Conservation (phyloP, 306 rosid genomes). For the Sophora flavescens region DNA sequence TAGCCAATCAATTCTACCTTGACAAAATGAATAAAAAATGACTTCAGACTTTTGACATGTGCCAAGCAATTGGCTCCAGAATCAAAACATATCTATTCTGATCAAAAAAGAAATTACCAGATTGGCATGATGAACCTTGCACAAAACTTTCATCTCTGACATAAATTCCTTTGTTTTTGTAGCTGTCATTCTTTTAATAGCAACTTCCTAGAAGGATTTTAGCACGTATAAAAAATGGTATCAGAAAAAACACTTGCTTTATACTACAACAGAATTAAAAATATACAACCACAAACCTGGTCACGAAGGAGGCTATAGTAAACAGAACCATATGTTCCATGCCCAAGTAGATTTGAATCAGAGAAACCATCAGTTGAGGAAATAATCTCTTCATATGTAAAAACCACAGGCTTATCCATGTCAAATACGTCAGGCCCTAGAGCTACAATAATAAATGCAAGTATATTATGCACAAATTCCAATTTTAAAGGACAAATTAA, state of each 20-base stretch:
- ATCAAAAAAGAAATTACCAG: constrained; percentile 66
- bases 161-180: constrained; percentile 91
- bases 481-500: constrained; percentile 33
- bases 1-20: constrained; percentile 99
- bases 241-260: constrained; percentile 32
- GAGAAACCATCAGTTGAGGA: constrained; percentile 85
- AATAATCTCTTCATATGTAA: constrained; percentile 78
- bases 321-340: constrained; percentile 97
- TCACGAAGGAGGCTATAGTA: constrained; percentile 79
- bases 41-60: constrained; percentile 56
- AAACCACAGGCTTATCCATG: constrained; percentile 85
- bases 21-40: constrained; percentile 59
- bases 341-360: constrained; percentile 89
- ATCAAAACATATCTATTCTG: constrained; percentile 33
- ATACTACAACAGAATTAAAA: constrained; percentile 17
- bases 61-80: constrained; percentile 46
- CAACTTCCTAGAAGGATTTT: constrained; percentile 80
- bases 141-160: constrained; percentile 89
- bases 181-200: constrained; percentile 94
- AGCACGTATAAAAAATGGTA: constrained; percentile 39
- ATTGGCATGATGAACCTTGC: constrained; percentile 97
- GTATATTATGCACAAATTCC: constrained; percentile 21
- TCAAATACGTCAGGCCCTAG: constrained; percentile 71
- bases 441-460: constrained; percentile 59
- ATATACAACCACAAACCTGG: constrained; percentile 68